A percentile compares a stretch with the other conserved stretches of the same genome.
Evolutionary conservation across 768 basidiomycete genomes (phyloP).

Genomic region (Tylopilus vinaceipallidus): DNA sequence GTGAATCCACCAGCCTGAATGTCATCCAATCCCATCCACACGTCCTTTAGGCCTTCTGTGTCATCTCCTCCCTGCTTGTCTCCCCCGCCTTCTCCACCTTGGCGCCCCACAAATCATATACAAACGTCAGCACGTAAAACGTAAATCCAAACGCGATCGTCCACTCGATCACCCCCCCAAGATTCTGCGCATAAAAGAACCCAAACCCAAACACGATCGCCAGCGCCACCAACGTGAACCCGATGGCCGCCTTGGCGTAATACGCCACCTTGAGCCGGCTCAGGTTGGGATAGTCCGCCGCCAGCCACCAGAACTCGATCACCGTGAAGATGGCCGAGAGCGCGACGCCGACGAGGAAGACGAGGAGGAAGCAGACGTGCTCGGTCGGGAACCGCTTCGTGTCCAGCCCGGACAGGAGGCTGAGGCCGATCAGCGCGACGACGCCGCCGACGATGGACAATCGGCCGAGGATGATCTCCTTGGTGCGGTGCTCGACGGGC

Average conservation of each 20-base stretch:
- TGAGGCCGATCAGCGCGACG: slow-evolving; percentile 63
- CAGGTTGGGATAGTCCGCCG: slow-evolving; percentile 48
- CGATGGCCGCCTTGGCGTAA: slow-evolving; percentile 59
- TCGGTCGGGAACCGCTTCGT: slow-evolving; percentile 48
- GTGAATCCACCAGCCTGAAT: background rate
- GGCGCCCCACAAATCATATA: slow-evolving; percentile 63
- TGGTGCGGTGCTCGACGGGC: slow-evolving; percentile 52
- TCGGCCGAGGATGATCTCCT: slow-evolving; percentile 52
- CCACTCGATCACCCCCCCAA: slow-evolving; percentile 75
- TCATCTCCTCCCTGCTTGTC: background rate
- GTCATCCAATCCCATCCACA: too few species aligned
- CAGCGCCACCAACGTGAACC: slow-evolving; percentile 52
- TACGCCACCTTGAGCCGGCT: slow-evolving; percentile 53
- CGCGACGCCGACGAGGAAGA: slow-evolving; percentile 72
- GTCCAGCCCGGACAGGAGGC: slow-evolving; percentile 71
- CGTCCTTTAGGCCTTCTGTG: background rate
- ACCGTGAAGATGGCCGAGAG: slow-evolving; percentile 75
- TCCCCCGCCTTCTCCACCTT: slow-evolving; percentile 22
- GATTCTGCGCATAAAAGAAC: slow-evolving; percentile 43
- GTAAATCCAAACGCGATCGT: slow-evolving; percentile 68
- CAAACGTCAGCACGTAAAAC: slow-evolving; percentile 71
- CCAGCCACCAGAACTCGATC: slow-evolving; percentile 67
- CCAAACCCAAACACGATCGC: slow-evolving; percentile 63
- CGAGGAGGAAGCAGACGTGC: slow-evolving; percentile 62
- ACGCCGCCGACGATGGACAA: slow-evolving; percentile 62